A percentile compares a stretch with the other conserved stretches of the same genome.
Evolutionary conservation across 2,329 filamentous ascomycete species (phyloP).

Genomic region (Colletotrichum tanaceti): DNA sequence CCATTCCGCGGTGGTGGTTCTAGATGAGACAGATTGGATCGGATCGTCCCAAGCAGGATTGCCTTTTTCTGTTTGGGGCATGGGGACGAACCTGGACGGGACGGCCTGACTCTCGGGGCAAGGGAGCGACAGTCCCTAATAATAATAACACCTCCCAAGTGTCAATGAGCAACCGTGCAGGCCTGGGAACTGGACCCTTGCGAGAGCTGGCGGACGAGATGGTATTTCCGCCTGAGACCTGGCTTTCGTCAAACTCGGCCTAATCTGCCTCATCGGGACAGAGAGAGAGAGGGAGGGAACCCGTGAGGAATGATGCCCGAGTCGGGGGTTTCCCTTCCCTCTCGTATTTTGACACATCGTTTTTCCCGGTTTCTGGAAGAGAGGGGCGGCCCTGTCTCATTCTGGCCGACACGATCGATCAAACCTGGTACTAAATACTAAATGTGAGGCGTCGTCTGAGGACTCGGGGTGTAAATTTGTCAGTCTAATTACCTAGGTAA

Average conservation of each 20-base stretch:
- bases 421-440: background rate
- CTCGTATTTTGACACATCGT: conserved; percentile 20
- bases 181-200: background rate
- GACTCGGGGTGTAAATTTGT: no score
- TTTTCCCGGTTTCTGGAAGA: background rate
- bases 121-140: conserved; percentile 24
- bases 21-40: conserved; percentile 32
- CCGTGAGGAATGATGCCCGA: conserved; percentile 6
- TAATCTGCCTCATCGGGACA: conserved; percentile 3
- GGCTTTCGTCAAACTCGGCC: conserved; percentile 4
- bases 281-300: background rate
- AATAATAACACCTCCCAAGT: no score
- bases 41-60: conserved; percentile 1
- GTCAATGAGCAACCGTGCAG: no score
- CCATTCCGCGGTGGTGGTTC: conserved; percentile 35
- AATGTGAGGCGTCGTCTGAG: background rate
- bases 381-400: background rate
- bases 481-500: no score
- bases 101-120: conserved; percentile 9
- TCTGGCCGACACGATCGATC: background rate
- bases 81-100: conserved; percentile 17
- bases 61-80: background rate
- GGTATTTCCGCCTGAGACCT: conserved; percentile 3
- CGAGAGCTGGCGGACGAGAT: background rate
- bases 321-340: background rate